These are phyloP conservation scores for Clarireedia sp. DNA, from an alignment of 2,329 filamentous ascomycete genomes.

Conservation along the genomic window DNA sequence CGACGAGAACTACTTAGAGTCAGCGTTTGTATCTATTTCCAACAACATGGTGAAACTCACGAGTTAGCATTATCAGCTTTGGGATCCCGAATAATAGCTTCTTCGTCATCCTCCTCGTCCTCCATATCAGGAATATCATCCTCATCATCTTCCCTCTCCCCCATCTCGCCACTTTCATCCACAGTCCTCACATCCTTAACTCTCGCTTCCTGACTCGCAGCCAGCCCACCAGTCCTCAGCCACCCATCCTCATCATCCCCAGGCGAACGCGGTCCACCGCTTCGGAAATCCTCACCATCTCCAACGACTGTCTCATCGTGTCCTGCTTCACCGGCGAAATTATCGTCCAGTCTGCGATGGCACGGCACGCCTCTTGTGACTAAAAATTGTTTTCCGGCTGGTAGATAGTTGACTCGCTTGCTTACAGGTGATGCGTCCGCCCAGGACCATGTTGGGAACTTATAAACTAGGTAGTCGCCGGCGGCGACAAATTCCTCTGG, in stretches of 20 bases:
- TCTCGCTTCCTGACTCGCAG: slow-evolving; percentile 66
- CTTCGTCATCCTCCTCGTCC: slow-evolving; percentile 86
- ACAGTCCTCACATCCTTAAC: slow-evolving; percentile 78
- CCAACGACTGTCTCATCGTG: slow-evolving; percentile 80
- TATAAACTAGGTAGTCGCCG: slow-evolving; percentile 96
- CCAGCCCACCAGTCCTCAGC: slow-evolving; percentile 77
- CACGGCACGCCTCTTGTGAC: slow-evolving; percentile 93
- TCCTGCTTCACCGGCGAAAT: slow-evolving; percentile 83
- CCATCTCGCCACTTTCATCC: slow-evolving; percentile 81
- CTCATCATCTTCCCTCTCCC: slow-evolving; percentile 63
- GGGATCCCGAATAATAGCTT: slow-evolving; percentile 85
- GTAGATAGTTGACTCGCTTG: slow-evolving; percentile 74
- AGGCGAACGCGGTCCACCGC: slow-evolving; percentile 36
- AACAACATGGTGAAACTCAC: slow-evolving; percentile 17
- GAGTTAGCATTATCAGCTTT: slow-evolving; percentile 26
- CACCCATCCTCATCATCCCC: slow-evolving; percentile 77
- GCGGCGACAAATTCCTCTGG: slow-evolving; percentile 94
- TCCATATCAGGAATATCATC: slow-evolving; percentile 97
- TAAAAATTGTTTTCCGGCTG: slow-evolving; percentile 86
- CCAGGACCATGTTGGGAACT: slow-evolving; percentile 98
- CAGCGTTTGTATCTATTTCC: background rate
- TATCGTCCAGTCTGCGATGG: slow-evolving; percentile 81
- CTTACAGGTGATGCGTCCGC: slow-evolving; percentile 74
- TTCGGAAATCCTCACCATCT: slow-evolving; percentile 60
- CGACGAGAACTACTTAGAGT: slow-evolving; percentile 56